Percentiles rank a stretch among this genome's conserved stretches.
These are phyloP conservation scores for Fagus sylvatica DNA, from an alignment of 306 rosid genomes.

Conservation along the genomic window DNA sequence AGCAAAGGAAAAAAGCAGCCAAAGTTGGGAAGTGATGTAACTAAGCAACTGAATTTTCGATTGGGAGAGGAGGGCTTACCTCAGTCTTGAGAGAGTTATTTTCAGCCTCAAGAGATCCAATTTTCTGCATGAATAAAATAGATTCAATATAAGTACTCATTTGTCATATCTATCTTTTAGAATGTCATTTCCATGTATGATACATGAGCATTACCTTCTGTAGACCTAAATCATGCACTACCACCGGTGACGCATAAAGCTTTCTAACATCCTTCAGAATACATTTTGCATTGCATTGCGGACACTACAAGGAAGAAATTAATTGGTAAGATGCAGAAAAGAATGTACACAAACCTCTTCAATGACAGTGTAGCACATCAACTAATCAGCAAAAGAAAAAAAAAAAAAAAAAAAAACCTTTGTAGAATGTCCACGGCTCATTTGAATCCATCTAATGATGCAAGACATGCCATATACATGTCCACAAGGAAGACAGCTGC, in stretches of 20 bases:
- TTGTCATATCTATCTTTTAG: background rate
- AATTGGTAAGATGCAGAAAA: background rate
- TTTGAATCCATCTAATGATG: conserved; percentile 13
- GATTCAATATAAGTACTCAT: background rate
- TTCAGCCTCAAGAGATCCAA: conserved; percentile 2
- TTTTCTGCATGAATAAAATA: conserved; percentile 9
- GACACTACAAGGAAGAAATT: conserved; percentile 13
- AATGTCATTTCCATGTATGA: too few species aligned
- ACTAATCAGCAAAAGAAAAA: background rate
- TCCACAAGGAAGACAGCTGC: conserved; percentile 28
- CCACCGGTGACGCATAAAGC: conserved; percentile 15
- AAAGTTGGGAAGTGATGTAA: too few species aligned
- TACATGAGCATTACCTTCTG: conserved; percentile 8
- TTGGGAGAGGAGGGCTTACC: background rate
- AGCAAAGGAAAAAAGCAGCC: too few species aligned
- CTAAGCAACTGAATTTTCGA: too few species aligned
- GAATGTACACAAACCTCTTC: too few species aligned
- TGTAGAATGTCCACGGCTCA: background rate
- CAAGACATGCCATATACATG: conserved; percentile 24
- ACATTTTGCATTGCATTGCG: conserved; percentile 17
- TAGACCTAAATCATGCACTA: conserved; percentile 5
- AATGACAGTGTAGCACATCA: too few species aligned
- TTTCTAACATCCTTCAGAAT: conserved; percentile 1
- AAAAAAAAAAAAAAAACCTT: conserved; percentile 4
- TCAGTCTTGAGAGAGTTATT: conserved; percentile 8